phyloP scores from a whole-genome alignment of 345 rosid genomes.

The Triadica sebifera region DNA sequence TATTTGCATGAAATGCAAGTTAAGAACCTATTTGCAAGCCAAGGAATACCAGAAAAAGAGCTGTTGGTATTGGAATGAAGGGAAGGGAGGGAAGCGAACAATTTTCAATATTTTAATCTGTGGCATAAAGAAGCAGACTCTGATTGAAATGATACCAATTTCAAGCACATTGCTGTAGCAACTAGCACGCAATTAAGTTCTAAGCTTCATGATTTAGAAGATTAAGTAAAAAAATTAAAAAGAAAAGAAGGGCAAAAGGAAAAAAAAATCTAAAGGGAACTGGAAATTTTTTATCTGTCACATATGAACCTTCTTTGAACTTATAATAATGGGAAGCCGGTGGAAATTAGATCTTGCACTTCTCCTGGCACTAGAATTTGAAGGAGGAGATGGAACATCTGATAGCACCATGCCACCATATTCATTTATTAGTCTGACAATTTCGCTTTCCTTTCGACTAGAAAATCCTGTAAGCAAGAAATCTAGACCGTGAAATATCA shows the following conservation, averaged over 20 bases:
- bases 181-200: too few species aligned
- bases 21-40: not conserved
- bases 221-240: not conserved
- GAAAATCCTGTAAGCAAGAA: conserved; percentile 70
- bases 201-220: too few species aligned
- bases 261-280: not conserved
- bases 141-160: too few species aligned
- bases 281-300: not conserved
- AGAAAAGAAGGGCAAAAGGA: not conserved
- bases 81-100: too few species aligned
- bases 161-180: too few species aligned
- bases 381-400: too few species aligned
- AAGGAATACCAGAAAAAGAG: not conserved
- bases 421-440: conserved; percentile 41
- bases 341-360: conserved; percentile 23
- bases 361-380: conserved; percentile 32
- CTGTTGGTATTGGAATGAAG: too few species aligned
- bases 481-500: conserved; percentile 43
- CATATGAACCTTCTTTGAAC: conserved; percentile 49
- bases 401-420: conserved; percentile 57
- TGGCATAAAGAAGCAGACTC: too few species aligned
- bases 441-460: conserved; percentile 46
- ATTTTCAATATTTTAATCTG: too few species aligned
- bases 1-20: not conserved
- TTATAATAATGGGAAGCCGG: conserved; percentile 46